Conservation (phyloP, 2,329 filamentous ascomycete genomes). For the Ambrosiella beaveri region DNA sequence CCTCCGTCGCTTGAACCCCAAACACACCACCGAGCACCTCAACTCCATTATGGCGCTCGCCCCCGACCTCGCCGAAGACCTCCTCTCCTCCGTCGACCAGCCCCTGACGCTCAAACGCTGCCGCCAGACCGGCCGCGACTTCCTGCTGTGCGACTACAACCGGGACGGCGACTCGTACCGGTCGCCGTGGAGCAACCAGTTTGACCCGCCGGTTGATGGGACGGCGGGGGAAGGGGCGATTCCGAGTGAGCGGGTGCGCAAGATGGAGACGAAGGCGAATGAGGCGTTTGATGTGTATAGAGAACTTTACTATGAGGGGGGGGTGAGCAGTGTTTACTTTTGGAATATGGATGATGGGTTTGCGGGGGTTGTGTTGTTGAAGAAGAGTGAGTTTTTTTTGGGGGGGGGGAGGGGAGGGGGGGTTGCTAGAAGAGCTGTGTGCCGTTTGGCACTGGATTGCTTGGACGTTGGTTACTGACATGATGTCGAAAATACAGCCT, state of each 20-base stretch:
- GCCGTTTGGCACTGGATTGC: neutral
- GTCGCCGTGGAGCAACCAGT: conserved; percentile 97
- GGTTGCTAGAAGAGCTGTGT: neutral
- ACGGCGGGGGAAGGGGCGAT: conserved; percentile 59
- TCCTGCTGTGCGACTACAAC: conserved; percentile 98
- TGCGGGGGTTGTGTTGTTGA: conserved; percentile 83
- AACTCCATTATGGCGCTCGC: conserved; percentile 74
- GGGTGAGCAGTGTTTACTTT: conserved; percentile 89
- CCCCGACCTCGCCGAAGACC: conserved; percentile 87
- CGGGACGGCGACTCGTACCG: conserved; percentile 95
- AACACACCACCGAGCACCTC: conserved; percentile 76
- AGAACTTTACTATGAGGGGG: conserved; percentile 92
- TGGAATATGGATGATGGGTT: conserved; percentile 98
- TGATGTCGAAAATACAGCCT: conserved; percentile 30
- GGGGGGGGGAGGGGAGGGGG: too few relatives aligned
- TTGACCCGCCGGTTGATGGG: conserved; percentile 68
- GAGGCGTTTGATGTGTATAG: conserved; percentile 94
- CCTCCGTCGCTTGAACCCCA: conserved; percentile 90
- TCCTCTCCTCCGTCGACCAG: conserved; percentile 93
- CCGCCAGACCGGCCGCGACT: conserved; percentile 78
- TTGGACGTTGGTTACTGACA: neutral
- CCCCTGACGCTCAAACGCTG: conserved; percentile 76
- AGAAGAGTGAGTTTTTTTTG: conserved; percentile 69
- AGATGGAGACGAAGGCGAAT: conserved; percentile 87
- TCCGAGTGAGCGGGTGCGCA: conserved; percentile 75